phyloP scores from a whole-genome alignment of 805 yeast genomes.

The Wickerhamiella occidentalis region DNA sequence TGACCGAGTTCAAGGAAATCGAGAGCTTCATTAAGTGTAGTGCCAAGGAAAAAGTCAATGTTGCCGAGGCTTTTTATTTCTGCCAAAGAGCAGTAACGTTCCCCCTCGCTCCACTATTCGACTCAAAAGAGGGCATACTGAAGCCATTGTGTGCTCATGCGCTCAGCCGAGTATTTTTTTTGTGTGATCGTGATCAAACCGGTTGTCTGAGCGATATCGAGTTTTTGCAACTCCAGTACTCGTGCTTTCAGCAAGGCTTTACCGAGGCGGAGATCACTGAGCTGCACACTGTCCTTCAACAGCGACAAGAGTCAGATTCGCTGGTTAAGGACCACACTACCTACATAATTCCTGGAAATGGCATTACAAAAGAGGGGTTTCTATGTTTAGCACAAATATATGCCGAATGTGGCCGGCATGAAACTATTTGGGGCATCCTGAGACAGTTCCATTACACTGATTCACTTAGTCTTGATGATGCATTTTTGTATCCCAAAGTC shows the following conservation, averaged over 20 bases:
- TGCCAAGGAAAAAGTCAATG: slow-evolving; percentile 72
- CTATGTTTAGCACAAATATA: slow-evolving; percentile 63
- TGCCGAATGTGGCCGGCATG: slow-evolving; percentile 89
- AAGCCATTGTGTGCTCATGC: slow-evolving; percentile 72
- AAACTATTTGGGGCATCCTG: slow-evolving; percentile 91
- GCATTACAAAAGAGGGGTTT: slow-evolving; percentile 66
- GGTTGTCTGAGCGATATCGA: slow-evolving; percentile 65
- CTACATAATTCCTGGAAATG: slow-evolving; percentile 28
- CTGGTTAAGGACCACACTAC: slow-evolving; percentile 1
- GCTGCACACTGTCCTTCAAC: slow-evolving; percentile 29
- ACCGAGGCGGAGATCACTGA: slow-evolving; percentile 32
- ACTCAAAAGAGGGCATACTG: slow-evolving; percentile 73
- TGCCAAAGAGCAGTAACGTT: slow-evolving; percentile 89
- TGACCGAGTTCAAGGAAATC: slow-evolving; percentile 85
- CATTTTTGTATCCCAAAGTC: slow-evolving; percentile 62
- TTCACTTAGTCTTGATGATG: slow-evolving; percentile 72
- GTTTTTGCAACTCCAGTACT: slow-evolving; percentile 52
- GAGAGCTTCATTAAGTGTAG: slow-evolving; percentile 85
- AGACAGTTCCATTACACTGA: slow-evolving; percentile 85
- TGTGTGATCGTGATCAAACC: slow-evolving; percentile 85
- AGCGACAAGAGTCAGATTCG: slow-evolving; percentile 26
- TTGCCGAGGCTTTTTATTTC: slow-evolving; percentile 81
- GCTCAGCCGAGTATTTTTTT: slow-evolving; percentile 61
- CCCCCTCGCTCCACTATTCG: slow-evolving; percentile 87
- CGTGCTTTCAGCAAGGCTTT: slow-evolving; percentile 55